Percentiles rank a stretch among this genome's conserved stretches.
Conservation (phyloP, 2,329 filamentous ascomycete species). For the Beauveria sp. region DNA sequence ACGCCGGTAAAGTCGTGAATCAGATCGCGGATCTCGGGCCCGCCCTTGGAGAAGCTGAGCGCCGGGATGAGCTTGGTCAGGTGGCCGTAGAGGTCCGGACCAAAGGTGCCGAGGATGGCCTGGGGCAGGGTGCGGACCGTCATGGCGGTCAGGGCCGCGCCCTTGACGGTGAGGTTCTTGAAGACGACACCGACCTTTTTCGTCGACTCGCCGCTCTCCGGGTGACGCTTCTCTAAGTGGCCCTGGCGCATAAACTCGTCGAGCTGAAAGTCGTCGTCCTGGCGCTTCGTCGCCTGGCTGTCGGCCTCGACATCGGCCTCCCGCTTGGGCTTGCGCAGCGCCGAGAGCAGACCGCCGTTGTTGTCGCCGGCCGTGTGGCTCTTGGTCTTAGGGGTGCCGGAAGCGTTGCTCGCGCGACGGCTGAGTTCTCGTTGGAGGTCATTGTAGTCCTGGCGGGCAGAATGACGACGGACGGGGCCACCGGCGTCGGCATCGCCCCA, state of each 20-base stretch:
- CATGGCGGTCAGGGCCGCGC: constrained; percentile 56
- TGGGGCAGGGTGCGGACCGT: constrained; percentile 68
- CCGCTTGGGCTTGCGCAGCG: constrained; percentile 2
- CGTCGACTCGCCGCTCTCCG: constrained; percentile 51
- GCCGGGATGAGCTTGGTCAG: constrained; percentile 9
- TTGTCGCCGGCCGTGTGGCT: neutral
- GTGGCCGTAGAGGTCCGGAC: constrained; percentile 63
- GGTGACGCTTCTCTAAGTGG: constrained; percentile 63
- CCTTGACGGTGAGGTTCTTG: constrained; percentile 68
- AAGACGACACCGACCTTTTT: constrained; percentile 75
- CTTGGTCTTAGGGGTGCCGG: constrained; percentile 1
- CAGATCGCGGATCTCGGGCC: constrained; percentile 20
- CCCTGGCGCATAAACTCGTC: constrained; percentile 65
- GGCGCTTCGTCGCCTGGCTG: constrained; percentile 20
- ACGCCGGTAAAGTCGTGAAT: constrained; percentile 27
- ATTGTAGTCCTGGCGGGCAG: constrained; percentile 15
- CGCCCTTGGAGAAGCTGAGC: constrained; percentile 6
- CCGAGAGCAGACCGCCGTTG: neutral
- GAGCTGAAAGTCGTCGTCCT: constrained; percentile 58
- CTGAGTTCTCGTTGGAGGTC: constrained; percentile 19
- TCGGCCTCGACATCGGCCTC: constrained; percentile 10
- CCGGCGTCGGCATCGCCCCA: constrained; percentile 20
- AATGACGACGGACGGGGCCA: constrained; percentile 14
- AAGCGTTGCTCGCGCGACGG: constrained; percentile 13
- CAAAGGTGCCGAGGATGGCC: constrained; percentile 70